Evolutionary conservation across 179 eudicot species (phyloP).

Genomic region (Pouteria campechiana): DNA sequence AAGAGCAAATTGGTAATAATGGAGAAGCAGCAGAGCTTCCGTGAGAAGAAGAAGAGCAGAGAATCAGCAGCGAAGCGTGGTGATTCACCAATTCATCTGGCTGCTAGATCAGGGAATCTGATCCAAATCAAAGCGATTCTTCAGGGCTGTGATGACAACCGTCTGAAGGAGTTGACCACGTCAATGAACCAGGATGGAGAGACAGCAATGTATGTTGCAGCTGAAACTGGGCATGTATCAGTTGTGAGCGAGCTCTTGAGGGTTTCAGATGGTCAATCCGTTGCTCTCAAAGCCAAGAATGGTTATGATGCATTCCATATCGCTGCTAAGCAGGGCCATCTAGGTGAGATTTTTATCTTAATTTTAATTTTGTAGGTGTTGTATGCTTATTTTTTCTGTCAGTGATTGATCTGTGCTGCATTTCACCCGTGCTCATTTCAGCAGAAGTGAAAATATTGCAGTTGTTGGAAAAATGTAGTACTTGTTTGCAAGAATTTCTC

Average conservation of each 20-base stretch:
- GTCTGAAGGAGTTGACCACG: constrained; percentile 37
- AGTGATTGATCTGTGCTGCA: too few species aligned
- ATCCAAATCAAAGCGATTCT: constrained; percentile 40
- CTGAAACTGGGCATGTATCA: constrained; percentile 70
- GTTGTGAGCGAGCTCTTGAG: constrained; percentile 65
- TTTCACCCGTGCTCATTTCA: too few species aligned
- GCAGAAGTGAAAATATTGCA: too few species aligned
- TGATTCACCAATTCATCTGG: constrained; percentile 67
- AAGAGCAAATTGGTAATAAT: too few species aligned
- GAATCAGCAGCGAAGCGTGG: constrained; percentile 86
- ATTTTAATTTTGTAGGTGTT: too few species aligned
- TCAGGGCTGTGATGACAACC: constrained; percentile 31
- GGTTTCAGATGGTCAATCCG: constrained; percentile 56
- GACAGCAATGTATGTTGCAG: constrained; percentile 67
- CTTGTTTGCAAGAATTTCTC: too few species aligned
- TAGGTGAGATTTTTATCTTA: constrained; percentile 65
- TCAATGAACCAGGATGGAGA: constrained; percentile 83
- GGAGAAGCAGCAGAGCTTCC: constrained; percentile 76
- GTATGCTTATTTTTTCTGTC: too few species aligned
- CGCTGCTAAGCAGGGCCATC: constrained; percentile 88
- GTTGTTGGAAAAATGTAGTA: too few species aligned
- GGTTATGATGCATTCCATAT: constrained; percentile 89
- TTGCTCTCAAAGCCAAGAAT: constrained; percentile 60
- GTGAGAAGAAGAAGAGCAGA: constrained; percentile 48
- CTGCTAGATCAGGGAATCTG: constrained; percentile 70